These are phyloP conservation scores for Amoeboaphelidium occidentale DNA, from an alignment of 371 early-diverging fungal species.

Conservation along the genomic window DNA sequence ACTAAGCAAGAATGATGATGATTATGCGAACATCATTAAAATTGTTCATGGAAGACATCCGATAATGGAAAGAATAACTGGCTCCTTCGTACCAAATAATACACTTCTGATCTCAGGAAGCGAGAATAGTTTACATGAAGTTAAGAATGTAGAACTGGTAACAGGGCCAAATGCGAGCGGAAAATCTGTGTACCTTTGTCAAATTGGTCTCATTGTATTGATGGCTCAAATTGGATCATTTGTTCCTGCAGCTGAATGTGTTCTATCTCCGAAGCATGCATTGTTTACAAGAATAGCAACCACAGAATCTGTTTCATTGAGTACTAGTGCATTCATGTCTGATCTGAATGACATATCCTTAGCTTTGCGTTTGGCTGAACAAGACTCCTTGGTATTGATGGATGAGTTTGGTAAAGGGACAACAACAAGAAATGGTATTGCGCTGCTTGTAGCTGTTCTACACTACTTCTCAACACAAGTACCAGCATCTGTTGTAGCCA, in stretches of 20 bases:
- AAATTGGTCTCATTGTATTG: not conserved
- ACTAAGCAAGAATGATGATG: not conserved
- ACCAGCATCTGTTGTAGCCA: no score
- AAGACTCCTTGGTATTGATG: slow-evolving; percentile 3
- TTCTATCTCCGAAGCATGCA: not conserved
- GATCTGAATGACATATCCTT: slow-evolving; percentile 6
- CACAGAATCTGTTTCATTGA: not conserved
- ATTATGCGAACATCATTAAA: not conserved
- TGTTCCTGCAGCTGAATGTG: not conserved
- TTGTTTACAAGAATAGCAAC: not conserved
- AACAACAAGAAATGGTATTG: slow-evolving; percentile 4
- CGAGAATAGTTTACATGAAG: not conserved
- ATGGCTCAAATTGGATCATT: not conserved
- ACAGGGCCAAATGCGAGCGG: slow-evolving; percentile 3
- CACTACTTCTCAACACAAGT: no score
- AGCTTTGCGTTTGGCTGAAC: slow-evolving; percentile 1
- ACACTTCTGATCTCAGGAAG: not conserved
- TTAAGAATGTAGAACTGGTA: no score
- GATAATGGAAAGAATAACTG: not conserved
- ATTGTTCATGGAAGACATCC: not conserved
- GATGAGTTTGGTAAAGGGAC: slow-evolving; percentile 11
- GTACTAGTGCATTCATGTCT: slow-evolving; percentile 6
- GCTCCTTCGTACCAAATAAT: not conserved
- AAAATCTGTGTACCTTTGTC: not conserved
- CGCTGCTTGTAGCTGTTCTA: not conserved